Evolutionary conservation across 306 rosid genomes (phyloP).

Genomic region (Trichosanthes truncata): DNA sequence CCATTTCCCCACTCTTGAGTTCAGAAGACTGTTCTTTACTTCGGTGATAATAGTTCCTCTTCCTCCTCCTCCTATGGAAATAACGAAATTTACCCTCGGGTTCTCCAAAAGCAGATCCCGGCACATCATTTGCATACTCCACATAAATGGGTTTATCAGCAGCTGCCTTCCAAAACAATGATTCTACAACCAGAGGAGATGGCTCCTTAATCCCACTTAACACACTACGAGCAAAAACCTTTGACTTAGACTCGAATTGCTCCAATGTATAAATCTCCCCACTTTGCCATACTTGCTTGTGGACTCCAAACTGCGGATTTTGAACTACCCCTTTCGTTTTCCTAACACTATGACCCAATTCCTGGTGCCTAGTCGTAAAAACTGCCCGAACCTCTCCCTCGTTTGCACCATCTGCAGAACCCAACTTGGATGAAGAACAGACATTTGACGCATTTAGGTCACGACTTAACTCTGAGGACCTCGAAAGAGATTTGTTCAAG

Average conservation of each 20-base stretch:
- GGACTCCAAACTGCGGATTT: conserved; percentile 35
- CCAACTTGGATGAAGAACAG: conserved; percentile 23
- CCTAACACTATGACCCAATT: conserved; percentile 62
- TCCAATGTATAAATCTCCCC: conserved; percentile 87
- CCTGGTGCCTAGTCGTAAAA: conserved; percentile 94
- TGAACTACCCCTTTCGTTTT: conserved; percentile 53
- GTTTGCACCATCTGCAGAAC: conserved; percentile 30
- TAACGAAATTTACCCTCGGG: conserved; percentile 56
- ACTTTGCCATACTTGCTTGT: conserved; percentile 97
- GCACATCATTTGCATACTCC: conserved; percentile 97
- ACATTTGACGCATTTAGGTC: conserved; percentile 22
- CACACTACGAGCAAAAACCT: conserved; percentile 47
- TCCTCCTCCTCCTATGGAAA: conserved; percentile 59
- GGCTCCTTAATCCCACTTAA: conserved; percentile 61
- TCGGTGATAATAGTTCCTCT: conserved; percentile 61
- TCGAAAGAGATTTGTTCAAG: conserved; percentile 76
- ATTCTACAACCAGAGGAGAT: conserved; percentile 66
- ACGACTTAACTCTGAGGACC: conserved; percentile 50
- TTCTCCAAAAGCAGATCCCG: conserved; percentile 93
- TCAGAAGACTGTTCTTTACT: conserved; percentile 31
- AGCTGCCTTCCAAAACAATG: conserved; percentile 94
- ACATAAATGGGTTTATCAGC: conserved; percentile 81
- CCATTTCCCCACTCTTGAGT: conserved; percentile 28
- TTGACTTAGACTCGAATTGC: conserved; percentile 86
- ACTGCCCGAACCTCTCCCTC: conserved; percentile 58